Evolutionary conservation across 2,329 filamentous ascomycete genomes (phyloP), one percentile per base, ranked within the genome.

Genomic region (Pestalotiopsis sp.): DNA sequence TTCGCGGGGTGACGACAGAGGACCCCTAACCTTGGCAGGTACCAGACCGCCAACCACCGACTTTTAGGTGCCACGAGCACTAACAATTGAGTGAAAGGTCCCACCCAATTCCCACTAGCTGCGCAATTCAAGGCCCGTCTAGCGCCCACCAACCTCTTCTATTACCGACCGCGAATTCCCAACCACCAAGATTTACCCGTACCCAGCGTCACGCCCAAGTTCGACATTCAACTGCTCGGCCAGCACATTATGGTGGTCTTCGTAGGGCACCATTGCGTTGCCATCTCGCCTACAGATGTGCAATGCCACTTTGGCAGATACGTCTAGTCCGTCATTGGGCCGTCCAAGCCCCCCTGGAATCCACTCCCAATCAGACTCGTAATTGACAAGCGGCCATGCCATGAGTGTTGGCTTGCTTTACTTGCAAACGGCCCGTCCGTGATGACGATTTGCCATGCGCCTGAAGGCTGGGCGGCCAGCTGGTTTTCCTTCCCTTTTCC

Each of bases 401-500:
- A 59, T 27, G 27, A 6, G 13, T 17, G 23, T 23, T 59, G 57
- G 14, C 11, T 23, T n/a, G n/a, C 25, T 62, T 62, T 52, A 20
- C 20, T 9, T 49, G 20, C 45, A 52, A 52, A 52, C 45, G 45
- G 17, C 45, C 45, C 45, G 45, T 52, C 45, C 45, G 45, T 52
- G 57, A 27, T 57, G 63, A 66, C 45, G 62, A 65, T 56, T 66
- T 20, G 45, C 63, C 62, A 23, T 39, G 20, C 45, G 13, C 20
- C 14, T 56, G 27, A 66, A 4, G 17, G 62, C 20, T 57, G 62
- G 62, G n/a, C 49, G 62, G 41, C 65, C 52, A 63, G 39, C 69
- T 41, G 59, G 66, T 60, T 70, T 71, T 58, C 70, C 66, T 68
- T 62, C 9, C 27, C 13, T 62, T 56, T 72, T 38, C 69, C 66